Evolutionary conservation across 139 green algal species (phyloP), one percentile per base, ranked within the genome.

Genomic region (Eudorina sp.): DNA sequence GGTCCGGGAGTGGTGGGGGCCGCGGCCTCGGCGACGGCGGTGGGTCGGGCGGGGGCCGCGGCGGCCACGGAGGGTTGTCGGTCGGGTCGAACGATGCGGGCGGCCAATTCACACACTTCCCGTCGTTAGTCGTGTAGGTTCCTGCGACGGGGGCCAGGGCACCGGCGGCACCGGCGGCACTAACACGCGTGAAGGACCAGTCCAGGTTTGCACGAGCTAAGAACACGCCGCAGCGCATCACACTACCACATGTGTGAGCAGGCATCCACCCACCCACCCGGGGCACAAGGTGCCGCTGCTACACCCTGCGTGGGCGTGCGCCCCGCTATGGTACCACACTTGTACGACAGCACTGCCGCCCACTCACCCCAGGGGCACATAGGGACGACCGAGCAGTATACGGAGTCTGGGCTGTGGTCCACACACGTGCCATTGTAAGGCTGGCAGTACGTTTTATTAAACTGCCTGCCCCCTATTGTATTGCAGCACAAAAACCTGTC

Each of bases 1-100:
- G n/a, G n/a, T n/a, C n/a, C n/a, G n/a, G n/a, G n/a, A n/a, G n/a
- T n/a, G n/a, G n/a, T n/a, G n/a, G n/a, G n/a, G n/a, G n/a, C n/a
- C n/a, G n/a, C n/a, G n/a, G n/a, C 25, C 45, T 53, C 0, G 73
- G 73, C 7, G 75, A 83, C 4, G 75, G 75, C 75, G 75, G 75
- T 19, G 75, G 75, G 13, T 4, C 2, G 75, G 75, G 75, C 75
- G 75, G 75, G 31, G 48, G 75, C 4, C 48, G 75, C 13, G 75
- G 75, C 23, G 75, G 75, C 8, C 0, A 36, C 23, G 75, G 75
- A n/a, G n/a, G n/a, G n/a, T n/a, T n/a, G n/a, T n/a, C 48, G 75
- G 75, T 23, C 48, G 75, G 19, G 48, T 16, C 27, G 75, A 48
- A n/a, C 19, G 51, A 2, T 3, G 31, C 34, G 48, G 75, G 75